Base-by-base conservation (phyloP, 2,329 filamentous ascomycete genomes). In the Fusarium ramigenum region DNA sequence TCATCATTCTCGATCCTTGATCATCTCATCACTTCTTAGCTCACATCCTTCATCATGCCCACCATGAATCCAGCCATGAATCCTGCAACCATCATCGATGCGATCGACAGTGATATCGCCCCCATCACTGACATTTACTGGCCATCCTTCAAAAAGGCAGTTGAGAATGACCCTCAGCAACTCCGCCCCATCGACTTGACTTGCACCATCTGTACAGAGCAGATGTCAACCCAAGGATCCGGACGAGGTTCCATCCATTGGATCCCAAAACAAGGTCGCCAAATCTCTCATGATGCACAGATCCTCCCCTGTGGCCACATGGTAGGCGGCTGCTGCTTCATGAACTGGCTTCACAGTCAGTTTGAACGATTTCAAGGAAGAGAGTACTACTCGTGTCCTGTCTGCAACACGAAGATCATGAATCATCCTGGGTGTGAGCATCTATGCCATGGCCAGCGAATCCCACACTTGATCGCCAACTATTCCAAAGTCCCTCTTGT, bases 51-150 rank as follows among this genome's bases (percentile, higher is more conserved):
- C 49, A 36, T 25, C 32, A 52, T 52, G 32, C n/a, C 34, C 19
- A 30, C 15, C 36, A 42, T 54, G 36, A 54, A 30, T 54, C 34
- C 36, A 28, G 19, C 9, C 4, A 53, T 53, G 50, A 53, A 28
- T 5, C 50, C 14, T 12, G 34, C 23, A 39, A 25, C 34, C 23
- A 53, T 53, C 34, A 39, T 39, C 14, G 23, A 39, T 9, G 23
- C 25, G 16, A n/a, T 54, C 50, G 7, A 11, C 19, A 54, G 9
- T 28, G 36, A 23, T 2, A 9, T 9, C 8, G 9, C 25, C 0
- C 56, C 61, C 16, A 61, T 64, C 25, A 53, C 62, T 8, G 46
- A 63, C 11, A 64, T 15, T 18, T 63, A 62, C 25, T 64, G 62
- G 58, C 57, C 61, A 25, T 21, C n/a, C 10, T 63, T 63, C 30